Conservation (phyloP, 306 rosid species). For the Inga oerstediana region DNA sequence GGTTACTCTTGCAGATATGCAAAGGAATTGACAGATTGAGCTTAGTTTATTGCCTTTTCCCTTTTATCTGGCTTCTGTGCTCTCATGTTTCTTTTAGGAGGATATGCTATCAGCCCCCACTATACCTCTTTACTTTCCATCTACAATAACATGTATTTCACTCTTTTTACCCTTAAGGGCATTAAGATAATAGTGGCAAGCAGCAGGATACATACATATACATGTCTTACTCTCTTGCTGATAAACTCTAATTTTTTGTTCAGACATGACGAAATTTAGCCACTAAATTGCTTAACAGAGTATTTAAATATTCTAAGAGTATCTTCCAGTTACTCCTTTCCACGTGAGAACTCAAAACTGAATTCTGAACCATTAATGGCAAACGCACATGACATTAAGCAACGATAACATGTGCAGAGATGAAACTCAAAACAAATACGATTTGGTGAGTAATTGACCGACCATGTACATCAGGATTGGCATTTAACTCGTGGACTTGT, state of each 20-base stretch:
- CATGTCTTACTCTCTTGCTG: not conserved
- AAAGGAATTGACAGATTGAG: not conserved
- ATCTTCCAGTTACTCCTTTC: not conserved
- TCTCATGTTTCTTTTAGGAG: not conserved
- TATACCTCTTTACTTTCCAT: not conserved
- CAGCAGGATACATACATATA: not conserved
- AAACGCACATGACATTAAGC: not conserved
- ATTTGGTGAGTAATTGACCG: constrained; percentile 19
- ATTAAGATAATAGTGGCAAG: constrained; percentile 5
- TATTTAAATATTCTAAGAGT: not conserved
- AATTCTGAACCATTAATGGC: not conserved
- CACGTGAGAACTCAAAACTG: not conserved
- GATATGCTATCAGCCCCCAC: constrained; percentile 1
- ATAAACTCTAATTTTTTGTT: not conserved
- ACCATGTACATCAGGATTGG: constrained; percentile 79
- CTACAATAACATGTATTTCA: not conserved
- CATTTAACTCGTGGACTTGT: constrained; percentile 69
- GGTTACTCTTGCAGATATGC: not conserved
- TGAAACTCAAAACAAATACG: not conserved
- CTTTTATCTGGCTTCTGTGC: not conserved
- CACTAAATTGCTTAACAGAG: not conserved
- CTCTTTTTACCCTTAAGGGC: too few relatives aligned
- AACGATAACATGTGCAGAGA: not conserved
- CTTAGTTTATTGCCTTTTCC: not conserved
- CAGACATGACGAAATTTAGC: not conserved